Conservation (phyloP, 768 basidiomycete species). For the Xerocomus brunneocitrinus region DNA sequence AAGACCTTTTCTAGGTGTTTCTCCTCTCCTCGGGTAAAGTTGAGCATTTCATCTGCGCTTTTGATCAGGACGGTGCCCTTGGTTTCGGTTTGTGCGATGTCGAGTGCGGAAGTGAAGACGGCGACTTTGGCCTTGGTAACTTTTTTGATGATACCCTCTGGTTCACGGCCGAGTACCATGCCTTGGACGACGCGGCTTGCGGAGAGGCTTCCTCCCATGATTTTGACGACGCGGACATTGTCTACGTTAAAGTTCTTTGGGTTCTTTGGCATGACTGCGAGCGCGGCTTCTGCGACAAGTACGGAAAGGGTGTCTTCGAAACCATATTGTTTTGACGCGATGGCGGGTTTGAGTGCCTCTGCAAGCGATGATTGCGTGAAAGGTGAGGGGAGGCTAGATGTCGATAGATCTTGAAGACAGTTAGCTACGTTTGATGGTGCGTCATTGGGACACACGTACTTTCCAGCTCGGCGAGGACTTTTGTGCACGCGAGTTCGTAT, state of each 20-base stretch:
- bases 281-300: slow-evolving; percentile 89
- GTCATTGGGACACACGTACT: slow-evolving; percentile 51
- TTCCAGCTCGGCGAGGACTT: slow-evolving; percentile 84
- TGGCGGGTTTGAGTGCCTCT: slow-evolving; percentile 80
- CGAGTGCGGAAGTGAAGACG: slow-evolving; percentile 89
- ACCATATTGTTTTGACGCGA: slow-evolving; percentile 97
- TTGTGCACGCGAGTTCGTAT: slow-evolving; percentile 85
- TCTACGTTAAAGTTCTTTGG: slow-evolving; percentile 96
- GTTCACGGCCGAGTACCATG: slow-evolving; percentile 97
- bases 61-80: slow-evolving; percentile 97
- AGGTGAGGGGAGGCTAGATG: slow-evolving; percentile 64
- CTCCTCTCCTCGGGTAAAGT: slow-evolving; percentile 95
- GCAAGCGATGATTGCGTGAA: slow-evolving; percentile 65
- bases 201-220: slow-evolving; percentile 89
- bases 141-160: slow-evolving; percentile 87
- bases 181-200: slow-evolving; percentile 88
- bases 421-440: slow-evolving; percentile 12
- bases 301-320: slow-evolving; percentile 76
- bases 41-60: slow-evolving; percentile 93
- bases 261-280: slow-evolving; percentile 87
- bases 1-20: slow-evolving; percentile 87
- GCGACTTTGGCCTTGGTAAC: slow-evolving; percentile 86
- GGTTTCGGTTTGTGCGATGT: slow-evolving; percentile 95
- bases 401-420: slow-evolving; percentile 55
- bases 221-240: slow-evolving; percentile 97